Evolutionary conservation across 2,329 filamentous ascomycete species (phyloP).

Genomic region (Neopestalotiopsis clavispora): DNA sequence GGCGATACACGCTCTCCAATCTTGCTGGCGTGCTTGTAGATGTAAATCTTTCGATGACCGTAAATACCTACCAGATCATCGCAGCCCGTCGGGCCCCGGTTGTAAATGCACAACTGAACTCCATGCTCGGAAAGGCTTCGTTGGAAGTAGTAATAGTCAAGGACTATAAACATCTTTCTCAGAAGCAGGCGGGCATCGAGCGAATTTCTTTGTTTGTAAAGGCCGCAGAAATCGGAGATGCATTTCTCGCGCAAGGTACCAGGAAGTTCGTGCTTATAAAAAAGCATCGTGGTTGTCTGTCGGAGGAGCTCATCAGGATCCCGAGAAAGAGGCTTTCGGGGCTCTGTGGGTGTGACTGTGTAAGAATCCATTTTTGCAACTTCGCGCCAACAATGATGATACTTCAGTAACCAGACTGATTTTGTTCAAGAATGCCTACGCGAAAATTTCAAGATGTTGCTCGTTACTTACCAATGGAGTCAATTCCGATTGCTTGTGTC

Average conservation of each 20-base stretch:
- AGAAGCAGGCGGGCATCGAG: neutral
- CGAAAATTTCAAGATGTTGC: too few species aligned
- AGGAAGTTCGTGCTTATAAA: neutral
- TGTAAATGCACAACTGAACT: neutral
- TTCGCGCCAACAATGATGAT: too few species aligned
- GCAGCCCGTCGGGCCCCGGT: neutral
- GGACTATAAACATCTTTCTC: neutral
- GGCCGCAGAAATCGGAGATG: neutral
- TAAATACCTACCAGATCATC: neutral
- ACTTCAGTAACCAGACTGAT: too few species aligned
- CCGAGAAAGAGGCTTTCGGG: neutral
- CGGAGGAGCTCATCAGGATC: conserved; percentile 2
- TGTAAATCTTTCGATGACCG: neutral
- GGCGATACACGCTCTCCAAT: neutral
- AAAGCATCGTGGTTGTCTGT: neutral
- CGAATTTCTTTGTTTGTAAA: neutral
- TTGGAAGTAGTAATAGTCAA: conserved; percentile 1
- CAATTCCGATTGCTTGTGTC: neutral
- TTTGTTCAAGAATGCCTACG: too few species aligned
- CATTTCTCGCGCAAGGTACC: neutral
- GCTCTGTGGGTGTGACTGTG: neutral
- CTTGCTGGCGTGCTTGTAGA: neutral
- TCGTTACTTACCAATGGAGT: too few species aligned
- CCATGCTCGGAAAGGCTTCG: neutral
- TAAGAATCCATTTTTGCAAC: neutral